A percentile compares a stretch with the other conserved stretches of the same genome.
phyloP scores from a whole-genome alignment of 495 filamentous ascomycete genomes.

The Staphylotrichum tortipilum region DNA sequence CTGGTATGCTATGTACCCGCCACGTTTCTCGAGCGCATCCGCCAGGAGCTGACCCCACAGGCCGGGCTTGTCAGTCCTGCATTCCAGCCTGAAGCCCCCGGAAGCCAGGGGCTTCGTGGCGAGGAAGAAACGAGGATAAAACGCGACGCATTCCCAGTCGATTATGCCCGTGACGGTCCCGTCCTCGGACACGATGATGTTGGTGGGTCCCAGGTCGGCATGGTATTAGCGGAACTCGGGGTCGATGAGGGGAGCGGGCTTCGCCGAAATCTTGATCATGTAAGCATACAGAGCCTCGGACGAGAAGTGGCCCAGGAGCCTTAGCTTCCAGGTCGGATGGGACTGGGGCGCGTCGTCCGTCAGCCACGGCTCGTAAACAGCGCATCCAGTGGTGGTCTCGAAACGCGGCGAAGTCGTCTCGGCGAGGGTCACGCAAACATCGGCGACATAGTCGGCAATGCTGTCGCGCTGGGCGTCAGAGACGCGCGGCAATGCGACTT shows the following conservation, averaged over 20 bases:
- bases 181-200: background rate
- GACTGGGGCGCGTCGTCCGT: background rate
- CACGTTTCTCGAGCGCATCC: too few species aligned
- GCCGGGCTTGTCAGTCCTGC: too few species aligned
- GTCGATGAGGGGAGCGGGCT: background rate
- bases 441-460: background rate
- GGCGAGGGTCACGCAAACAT: background rate
- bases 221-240: background rate
- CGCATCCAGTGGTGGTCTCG: background rate
- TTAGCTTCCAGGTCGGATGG: background rate
- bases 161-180: background rate
- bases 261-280: background rate
- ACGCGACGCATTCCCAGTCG: constrained; percentile 2
- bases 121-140: background rate
- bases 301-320: background rate
- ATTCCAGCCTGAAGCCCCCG: too few species aligned
- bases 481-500: background rate
- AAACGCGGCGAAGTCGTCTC: background rate
- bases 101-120: background rate
- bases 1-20: too few species aligned
- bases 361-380: background rate
- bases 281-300: background rate
- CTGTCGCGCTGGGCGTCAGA: background rate
- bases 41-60: too few species aligned
- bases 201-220: constrained; percentile 2